These are phyloP conservation scores for Fusarium oligoseptatum DNA, from an alignment of 2,329 filamentous ascomycete genomes.

Conservation along the genomic window DNA sequence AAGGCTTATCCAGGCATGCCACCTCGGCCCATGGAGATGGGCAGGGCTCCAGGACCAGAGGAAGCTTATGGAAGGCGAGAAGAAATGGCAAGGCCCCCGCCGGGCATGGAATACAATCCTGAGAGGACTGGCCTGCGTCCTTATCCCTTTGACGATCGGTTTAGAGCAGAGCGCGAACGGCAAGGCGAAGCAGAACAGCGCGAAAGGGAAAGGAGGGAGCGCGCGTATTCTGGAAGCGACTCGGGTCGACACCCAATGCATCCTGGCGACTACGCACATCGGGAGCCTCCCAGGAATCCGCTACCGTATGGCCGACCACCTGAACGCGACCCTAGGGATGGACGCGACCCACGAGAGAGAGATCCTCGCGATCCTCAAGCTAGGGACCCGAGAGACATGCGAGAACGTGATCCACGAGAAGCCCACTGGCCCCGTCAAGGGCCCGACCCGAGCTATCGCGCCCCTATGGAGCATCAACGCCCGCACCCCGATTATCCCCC, in stretches of 20 bases:
- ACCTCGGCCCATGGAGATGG: constrained; percentile 62
- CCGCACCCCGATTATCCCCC: constrained; percentile 63
- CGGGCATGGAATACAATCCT: constrained; percentile 64
- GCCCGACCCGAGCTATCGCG: constrained; percentile 51
- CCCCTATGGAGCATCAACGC: constrained; percentile 57
- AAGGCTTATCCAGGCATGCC: constrained; percentile 62
- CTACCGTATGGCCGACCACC: constrained; percentile 60
- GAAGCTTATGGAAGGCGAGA: constrained; percentile 65
- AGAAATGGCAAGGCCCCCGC: constrained; percentile 55
- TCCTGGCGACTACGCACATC: constrained; percentile 56
- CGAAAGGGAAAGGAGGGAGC: constrained; percentile 59
- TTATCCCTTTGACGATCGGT: constrained; percentile 66
- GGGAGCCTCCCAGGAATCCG: constrained; percentile 60
- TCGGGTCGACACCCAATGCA: constrained; percentile 57
- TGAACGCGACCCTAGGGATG: constrained; percentile 56
- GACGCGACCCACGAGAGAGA: constrained; percentile 54
- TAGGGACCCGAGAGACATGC: constrained; percentile 54
- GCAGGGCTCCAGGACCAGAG: constrained; percentile 54
- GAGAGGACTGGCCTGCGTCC: constrained; percentile 62
- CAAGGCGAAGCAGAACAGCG: constrained; percentile 60
- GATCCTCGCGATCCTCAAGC: constrained; percentile 56
- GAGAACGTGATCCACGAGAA: constrained; percentile 53
- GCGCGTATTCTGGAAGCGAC: constrained; percentile 65
- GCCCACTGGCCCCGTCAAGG: constrained; percentile 52
- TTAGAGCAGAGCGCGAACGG: constrained; percentile 62